Evolutionary conservation across 257 asterid genomes (phyloP), one percentile per base, ranked within the genome.

Genomic region (Leptodermis oblonga): DNA sequence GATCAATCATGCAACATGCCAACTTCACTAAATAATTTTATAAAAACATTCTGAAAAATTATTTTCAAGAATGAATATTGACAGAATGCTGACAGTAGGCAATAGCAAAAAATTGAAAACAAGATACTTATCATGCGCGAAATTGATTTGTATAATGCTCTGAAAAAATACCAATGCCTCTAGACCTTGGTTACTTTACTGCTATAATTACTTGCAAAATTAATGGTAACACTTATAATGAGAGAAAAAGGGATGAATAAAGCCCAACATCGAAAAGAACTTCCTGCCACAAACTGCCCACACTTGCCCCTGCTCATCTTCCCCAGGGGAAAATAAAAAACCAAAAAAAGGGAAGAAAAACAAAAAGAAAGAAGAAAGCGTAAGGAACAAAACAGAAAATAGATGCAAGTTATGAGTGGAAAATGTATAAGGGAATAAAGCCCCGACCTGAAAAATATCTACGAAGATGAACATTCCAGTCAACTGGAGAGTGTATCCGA

Each of bases 401-500:
- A 46, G 10, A 55, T 48, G 56, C 46, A 30, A 46, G 52, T 13
- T 20, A 13, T 46, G n/a, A 17, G n/a, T 46, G 20, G n/a, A 23
- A 31, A 60, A 22, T 54, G 58, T 33, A 60, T 26, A 67, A 17
- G 7, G 66, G 45, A 49, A 31, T 39, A 5, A 53, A 41, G 46
- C 0, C 0, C 71, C 77, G 80, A 84, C 98, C 98, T 20, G 92
- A 81, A 82, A 92, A 92, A 83, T 92, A 96, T 34, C 71, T 78
- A 46, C 92, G 96, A 59, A 73, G 74, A n/a, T 84, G 73, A 73
- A 92, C 72, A 81, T 83, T 86, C 97, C 98, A 92, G 82, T 90
- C 92, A 76, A 80, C 90, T 70, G 98, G 98, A 61, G 97, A 83
- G 86, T 92, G 98, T 77, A 92, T 86, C 53, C 92, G 91, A 65